A percentile compares a stretch with the other conserved stretches of the same genome.
phyloP scores from a whole-genome alignment of 805 yeast species.

The Metschnikowia continentalis region DNA sequence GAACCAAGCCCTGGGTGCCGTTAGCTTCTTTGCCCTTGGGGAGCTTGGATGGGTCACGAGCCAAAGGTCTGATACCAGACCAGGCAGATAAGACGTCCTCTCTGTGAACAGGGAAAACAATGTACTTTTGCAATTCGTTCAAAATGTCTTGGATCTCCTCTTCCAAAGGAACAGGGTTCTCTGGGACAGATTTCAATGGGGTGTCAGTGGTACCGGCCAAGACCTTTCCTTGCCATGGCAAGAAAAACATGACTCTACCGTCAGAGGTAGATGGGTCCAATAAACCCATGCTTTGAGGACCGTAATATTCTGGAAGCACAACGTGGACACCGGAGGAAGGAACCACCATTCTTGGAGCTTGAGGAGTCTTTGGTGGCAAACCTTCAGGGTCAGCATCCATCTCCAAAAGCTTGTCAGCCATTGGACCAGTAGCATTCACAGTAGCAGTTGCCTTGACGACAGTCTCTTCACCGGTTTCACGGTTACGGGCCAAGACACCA shows the following conservation, averaged over 20 bases:
- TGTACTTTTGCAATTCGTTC: constrained; percentile 82
- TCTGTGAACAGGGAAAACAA: constrained; percentile 82
- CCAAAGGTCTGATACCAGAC: constrained; percentile 96
- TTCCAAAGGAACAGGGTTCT: constrained; percentile 79
- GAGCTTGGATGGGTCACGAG: constrained; percentile 65
- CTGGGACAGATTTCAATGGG: constrained; percentile 67
- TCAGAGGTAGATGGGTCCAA: constrained; percentile 90
- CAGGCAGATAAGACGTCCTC: constrained; percentile 92
- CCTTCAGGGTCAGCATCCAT: constrained; percentile 77
- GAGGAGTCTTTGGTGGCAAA: constrained; percentile 49
- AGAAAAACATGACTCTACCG: constrained; percentile 93
- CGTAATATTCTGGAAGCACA: constrained; percentile 86
- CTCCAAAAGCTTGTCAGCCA: constrained; percentile 76
- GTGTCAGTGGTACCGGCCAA: constrained; percentile 96
- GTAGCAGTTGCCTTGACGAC: constrained; percentile 66
- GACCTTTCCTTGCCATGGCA: constrained; percentile 97
- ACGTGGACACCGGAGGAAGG: constrained; percentile 94
- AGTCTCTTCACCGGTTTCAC: constrained; percentile 60
- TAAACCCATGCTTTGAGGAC: constrained; percentile 83
- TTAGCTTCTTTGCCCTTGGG: constrained; percentile 41
- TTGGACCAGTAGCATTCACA: constrained; percentile 94
- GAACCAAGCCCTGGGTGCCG: constrained; percentile 82
- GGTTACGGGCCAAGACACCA: constrained; percentile 76
- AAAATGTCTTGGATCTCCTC: constrained; percentile 85
- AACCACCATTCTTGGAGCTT: constrained; percentile 75